phyloP scores from a whole-genome alignment of 1,139 yeast genomes.

The Kluyveromyces sp. region DNA sequence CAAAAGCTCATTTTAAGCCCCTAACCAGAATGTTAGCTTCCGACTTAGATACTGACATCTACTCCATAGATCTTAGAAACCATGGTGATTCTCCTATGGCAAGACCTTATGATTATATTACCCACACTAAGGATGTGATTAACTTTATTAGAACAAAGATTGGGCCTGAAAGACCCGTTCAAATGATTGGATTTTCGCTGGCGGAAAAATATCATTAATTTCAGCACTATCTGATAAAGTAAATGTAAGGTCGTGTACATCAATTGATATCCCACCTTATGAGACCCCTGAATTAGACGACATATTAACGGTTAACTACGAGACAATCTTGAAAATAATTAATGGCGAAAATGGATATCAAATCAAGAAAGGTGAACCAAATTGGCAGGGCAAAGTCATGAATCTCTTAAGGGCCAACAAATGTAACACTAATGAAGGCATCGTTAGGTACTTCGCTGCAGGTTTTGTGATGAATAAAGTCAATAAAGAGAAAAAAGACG shows the following conservation, averaged over 20 bases:
- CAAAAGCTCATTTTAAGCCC: slow-evolving; percentile 18
- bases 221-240: slow-evolving; percentile 14
- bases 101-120: slow-evolving; percentile 37
- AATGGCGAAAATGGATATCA: slow-evolving; percentile 13
- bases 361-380: slow-evolving; percentile 17
- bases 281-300: slow-evolving; percentile 16
- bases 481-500: slow-evolving; percentile 13
- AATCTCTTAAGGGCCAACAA: slow-evolving; percentile 13
- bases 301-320: slow-evolving; percentile 16
- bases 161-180: slow-evolving; percentile 17
- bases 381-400: slow-evolving; percentile 20
- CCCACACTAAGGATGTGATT: slow-evolving; percentile 39
- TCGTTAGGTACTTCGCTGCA: slow-evolving; percentile 23
- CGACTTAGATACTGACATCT: slow-evolving; percentile 28
- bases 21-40: slow-evolving; percentile 29
- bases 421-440: slow-evolving; percentile 13
- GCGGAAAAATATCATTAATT: slow-evolving; percentile 27
- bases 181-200: slow-evolving; percentile 27
- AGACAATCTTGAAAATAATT: slow-evolving; percentile 16
- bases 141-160: slow-evolving; percentile 17
- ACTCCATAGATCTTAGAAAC: slow-evolving; percentile 44
- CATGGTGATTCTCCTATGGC: slow-evolving; percentile 45
- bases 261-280: slow-evolving; percentile 29
- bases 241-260: slow-evolving; percentile 20
- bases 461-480: slow-evolving; percentile 19